Evolutionary conservation across 1,139 yeast species (phyloP).

Genomic region (Magnusiomyces sp.): DNA sequence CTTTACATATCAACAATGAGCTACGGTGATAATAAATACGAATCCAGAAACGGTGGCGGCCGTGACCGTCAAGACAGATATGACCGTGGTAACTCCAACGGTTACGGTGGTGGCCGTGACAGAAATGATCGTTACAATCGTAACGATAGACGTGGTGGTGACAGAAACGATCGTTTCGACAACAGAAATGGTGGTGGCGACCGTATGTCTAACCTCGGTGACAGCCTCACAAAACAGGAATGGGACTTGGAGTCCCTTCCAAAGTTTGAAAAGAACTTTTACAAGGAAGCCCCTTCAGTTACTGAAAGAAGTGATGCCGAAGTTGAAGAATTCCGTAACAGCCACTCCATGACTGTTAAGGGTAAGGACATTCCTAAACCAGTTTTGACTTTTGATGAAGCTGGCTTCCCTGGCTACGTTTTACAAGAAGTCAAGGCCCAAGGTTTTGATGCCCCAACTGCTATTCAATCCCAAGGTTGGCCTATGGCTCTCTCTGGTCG

Average conservation of each 20-base stretch:
- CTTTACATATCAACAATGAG: not conserved
- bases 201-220: conserved; percentile 43
- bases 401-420: conserved; percentile 94
- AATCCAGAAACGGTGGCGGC: conserved; percentile 20
- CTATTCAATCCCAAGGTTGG: conserved; percentile 99
- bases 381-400: conserved; percentile 84
- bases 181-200: conserved; percentile 31
- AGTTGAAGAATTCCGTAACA: conserved; percentile 64
- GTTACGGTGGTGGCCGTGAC: conserved; percentile 12
- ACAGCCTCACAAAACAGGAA: conserved; percentile 56
- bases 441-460: conserved; percentile 92
- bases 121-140: conserved; percentile 15
- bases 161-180: conserved; percentile 24
- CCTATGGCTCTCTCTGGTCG: conserved; percentile 99
- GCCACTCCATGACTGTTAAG: conserved; percentile 73
- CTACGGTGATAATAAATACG: conserved; percentile 33
- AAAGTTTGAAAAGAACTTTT: conserved; percentile 90
- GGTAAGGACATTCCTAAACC: conserved; percentile 94
- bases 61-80: conserved; percentile 19
- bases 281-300: conserved; percentile 75
- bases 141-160: conserved; percentile 17
- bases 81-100: conserved; percentile 4
- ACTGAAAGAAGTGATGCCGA: conserved; percentile 67
- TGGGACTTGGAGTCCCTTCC: conserved; percentile 77
- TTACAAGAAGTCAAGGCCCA: conserved; percentile 80